Base-by-base conservation (phyloP, 202 grass and related monocot genomes). In the Carex arenaria region DNA sequence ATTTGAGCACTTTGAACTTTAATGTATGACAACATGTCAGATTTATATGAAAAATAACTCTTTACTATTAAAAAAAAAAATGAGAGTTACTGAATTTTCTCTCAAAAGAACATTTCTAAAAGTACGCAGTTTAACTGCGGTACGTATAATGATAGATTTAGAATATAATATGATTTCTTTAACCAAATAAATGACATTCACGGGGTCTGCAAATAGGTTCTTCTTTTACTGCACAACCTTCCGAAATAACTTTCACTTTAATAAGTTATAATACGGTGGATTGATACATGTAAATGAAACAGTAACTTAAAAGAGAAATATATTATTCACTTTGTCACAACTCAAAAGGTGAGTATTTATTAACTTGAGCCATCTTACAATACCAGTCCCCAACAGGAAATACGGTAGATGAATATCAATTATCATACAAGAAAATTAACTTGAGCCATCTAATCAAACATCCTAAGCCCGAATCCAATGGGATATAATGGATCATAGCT, bases 381-480 rank as follows among this genome's bases (percentile, higher is more conserved):
- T n/a, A 81, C 32, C 12, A 19, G 17, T 78, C 3, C 17, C 59
- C 5, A 80, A 47, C 19, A 36, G 11, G 38, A 81, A 81, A 81
- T 81, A 65, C 47, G 13, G 26, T 17, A 13, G n/a, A 80, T 5
- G 14, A 66, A 66, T 81, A 81, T 64, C 18, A 66, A 81, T 81
- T 61, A 65, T 45, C 28, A 51, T 30, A 66, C 19, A 26, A 66
- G 15, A 49, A 81, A 66, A 81, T 51, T 38, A 81, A 81, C 2
- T 82, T 26, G 55, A 43, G 19, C 11, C 80, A 8, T n/a, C 13
- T 67, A 10, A 79, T 79, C 1, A 45, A 92, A 89, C 75, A 91
- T 88, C 85, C 90, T 94, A 82, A 95, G 82, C 61, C 96, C 96
- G 86, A 89, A 92, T 82, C 96, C 96, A 85, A 95, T 47, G 80